phyloP scores from a whole-genome alignment of 2,329 filamentous ascomycete genomes.

The Coccinonectria pachysandricola region DNA sequence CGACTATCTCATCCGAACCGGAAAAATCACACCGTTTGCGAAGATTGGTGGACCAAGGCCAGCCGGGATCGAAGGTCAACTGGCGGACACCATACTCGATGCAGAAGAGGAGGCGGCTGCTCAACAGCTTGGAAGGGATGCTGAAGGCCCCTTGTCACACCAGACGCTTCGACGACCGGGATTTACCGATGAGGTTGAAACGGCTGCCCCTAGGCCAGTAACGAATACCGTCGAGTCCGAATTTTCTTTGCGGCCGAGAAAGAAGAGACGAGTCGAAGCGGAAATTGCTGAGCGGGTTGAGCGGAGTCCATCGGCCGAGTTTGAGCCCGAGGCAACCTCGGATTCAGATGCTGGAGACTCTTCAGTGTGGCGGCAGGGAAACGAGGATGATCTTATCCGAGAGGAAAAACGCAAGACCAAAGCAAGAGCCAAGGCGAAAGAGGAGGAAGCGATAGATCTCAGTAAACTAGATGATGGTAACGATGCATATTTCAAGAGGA shows the following conservation, averaged over 20 bases:
- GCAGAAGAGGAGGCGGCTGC: conserved; percentile 61
- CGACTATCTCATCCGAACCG: conserved; percentile 87
- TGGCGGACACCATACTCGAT: conserved; percentile 70
- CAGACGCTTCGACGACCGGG: conserved; percentile 64
- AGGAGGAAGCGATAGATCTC: conserved; percentile 36
- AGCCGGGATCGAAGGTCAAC: conserved; percentile 52
- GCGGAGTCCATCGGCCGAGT: conserved; percentile 37
- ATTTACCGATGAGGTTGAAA: conserved; percentile 38
- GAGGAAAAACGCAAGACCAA: conserved; percentile 32
- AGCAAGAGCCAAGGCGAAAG: conserved; percentile 24
- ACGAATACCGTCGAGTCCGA: conserved; percentile 34
- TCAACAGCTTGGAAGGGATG: conserved; percentile 29
- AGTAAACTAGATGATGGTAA: conserved; percentile 76
- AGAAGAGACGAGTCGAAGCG: conserved; percentile 36
- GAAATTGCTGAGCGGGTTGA: too few species aligned
- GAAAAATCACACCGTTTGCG: conserved; percentile 94
- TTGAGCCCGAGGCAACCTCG: conserved; percentile 24
- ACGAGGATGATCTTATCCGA: conserved; percentile 28
- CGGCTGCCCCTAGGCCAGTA: conserved; percentile 8
- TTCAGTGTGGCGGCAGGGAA: conserved; percentile 28
- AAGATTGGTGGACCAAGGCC: conserved; percentile 58
- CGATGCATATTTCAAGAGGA: conserved; percentile 65
- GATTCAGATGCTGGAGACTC: conserved; percentile 25
- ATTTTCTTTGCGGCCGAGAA: conserved; percentile 48
- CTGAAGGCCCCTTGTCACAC: conserved; percentile 51